These are phyloP conservation scores for Ogataea salicorniae DNA, from an alignment of 805 yeast species.

Conservation along the genomic window DNA sequence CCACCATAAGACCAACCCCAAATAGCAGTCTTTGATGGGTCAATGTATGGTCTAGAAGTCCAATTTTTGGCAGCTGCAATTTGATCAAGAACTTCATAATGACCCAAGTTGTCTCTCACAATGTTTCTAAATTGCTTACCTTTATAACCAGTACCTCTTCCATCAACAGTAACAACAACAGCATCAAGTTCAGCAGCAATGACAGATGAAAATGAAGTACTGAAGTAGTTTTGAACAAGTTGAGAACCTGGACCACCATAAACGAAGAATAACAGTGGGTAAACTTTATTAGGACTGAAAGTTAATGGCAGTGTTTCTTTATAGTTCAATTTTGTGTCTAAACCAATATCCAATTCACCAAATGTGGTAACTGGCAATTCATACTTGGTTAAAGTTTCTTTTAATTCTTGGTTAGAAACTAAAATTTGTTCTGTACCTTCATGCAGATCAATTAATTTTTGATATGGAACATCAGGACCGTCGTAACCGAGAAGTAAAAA, in stretches of 20 bases:
- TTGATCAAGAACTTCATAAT: slow-evolving; percentile 81
- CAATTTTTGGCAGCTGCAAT: slow-evolving; percentile 77
- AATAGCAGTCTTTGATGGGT: slow-evolving; percentile 63
- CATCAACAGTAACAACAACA: slow-evolving; percentile 91
- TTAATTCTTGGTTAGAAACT: slow-evolving; percentile 43
- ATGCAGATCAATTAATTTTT: slow-evolving; percentile 58
- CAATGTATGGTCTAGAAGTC: slow-evolving; percentile 59
- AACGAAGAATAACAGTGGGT: slow-evolving; percentile 84
- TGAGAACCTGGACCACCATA: slow-evolving; percentile 98
- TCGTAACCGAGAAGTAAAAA: slow-evolving; percentile 63
- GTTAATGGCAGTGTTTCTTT: slow-evolving; percentile 73
- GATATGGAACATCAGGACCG: slow-evolving; percentile 81
- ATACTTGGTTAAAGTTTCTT: slow-evolving; percentile 35
- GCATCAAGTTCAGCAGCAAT: slow-evolving; percentile 75
- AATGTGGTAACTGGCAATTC: slow-evolving; percentile 52
- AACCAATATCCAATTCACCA: slow-evolving; percentile 44
- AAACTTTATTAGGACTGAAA: slow-evolving; percentile 55
- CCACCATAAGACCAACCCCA: slow-evolving; percentile 99
- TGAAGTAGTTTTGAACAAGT: slow-evolving; percentile 58
- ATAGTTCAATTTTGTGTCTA: slow-evolving; percentile 44
- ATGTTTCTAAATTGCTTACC: slow-evolving; percentile 72
- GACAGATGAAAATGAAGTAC: slow-evolving; percentile 63
- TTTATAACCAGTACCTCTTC: slow-evolving; percentile 92
- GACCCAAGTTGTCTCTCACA: slow-evolving; percentile 80
- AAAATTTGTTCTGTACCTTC: slow-evolving; percentile 34